Base-by-base conservation (phyloP, 2,329 filamentous ascomycete genomes). In the Trichoderma lentiforme region DNA sequence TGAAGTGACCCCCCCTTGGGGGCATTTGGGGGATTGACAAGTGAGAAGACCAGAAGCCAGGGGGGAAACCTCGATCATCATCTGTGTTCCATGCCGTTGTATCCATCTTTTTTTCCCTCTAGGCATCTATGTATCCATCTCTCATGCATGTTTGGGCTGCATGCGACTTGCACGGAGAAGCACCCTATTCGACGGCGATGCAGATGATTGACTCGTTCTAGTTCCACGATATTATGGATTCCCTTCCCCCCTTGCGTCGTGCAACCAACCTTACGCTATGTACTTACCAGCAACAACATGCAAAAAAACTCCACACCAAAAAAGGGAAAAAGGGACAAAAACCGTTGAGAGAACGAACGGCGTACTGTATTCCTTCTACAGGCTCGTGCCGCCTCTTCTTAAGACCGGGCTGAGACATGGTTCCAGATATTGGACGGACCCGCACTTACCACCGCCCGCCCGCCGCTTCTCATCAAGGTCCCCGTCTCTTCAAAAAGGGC, bases 381-480 rank as follows among this genome's bases (percentile, higher is more conserved):
- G n/a, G 47, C 47, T 53, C 47, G 21, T 53, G 47, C 47, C 47
- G 47, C 47, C 47, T 53, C 47, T 53, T 51, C 43, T 53, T 14
- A 53, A 53, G 47, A 53, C 21, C 47, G 47, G 47, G 47, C 47
- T 53, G 47, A 53, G 47, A 53, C 47, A 53, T 62, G n/a, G 47
- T 32, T 53, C 60, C 53, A 58, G 24, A 60, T 60, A 60, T 47
- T 70, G 24, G 26, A 36, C 56, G 39, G n/a, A 53, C 57, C 67
- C 57, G 67, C 67, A 58, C n/a, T 36, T 57, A 57, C 64, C 43
- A 34, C 64, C 64, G 51, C 64, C 53, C 21, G 51, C 51, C 64
- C 63, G 63, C 63, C 47, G 43, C 63, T 53, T 32, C 39, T 36
- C 34, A 65, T 53, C 62, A 65, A 24, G 39, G n/a, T 32, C 47